Conservation (phyloP, 768 basidiomycete species). For the Ramaria rubella region DNA sequence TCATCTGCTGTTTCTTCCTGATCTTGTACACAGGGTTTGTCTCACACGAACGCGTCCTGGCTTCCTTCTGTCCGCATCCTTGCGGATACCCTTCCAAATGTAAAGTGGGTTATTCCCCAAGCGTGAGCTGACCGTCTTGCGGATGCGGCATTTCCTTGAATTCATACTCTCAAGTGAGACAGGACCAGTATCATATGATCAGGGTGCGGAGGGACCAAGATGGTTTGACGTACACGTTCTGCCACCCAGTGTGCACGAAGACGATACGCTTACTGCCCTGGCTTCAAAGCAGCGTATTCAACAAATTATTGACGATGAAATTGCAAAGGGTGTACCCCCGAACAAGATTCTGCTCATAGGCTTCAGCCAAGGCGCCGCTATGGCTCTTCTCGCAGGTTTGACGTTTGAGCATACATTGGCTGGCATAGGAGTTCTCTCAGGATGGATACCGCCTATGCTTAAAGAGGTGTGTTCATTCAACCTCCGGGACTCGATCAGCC, state of each 20-base stretch:
- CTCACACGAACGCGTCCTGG: conserved; percentile 36
- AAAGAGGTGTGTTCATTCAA: conserved; percentile 26
- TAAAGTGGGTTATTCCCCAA: conserved; percentile 40
- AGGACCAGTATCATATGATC: conserved; percentile 25
- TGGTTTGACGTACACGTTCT: conserved; percentile 39
- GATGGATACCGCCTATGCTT: conserved; percentile 37
- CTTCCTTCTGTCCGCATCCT: conserved; percentile 27
- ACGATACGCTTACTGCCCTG: conserved; percentile 29
- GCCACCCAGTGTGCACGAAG: conserved; percentile 32
- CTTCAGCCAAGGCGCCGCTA: conserved; percentile 39
- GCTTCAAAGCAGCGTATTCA: conserved; percentile 34
- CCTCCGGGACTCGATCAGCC: neutral
- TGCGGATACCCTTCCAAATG: conserved; percentile 29
- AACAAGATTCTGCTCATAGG: conserved; percentile 35
- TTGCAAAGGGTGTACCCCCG: conserved; percentile 31
- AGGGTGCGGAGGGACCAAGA: conserved; percentile 26
- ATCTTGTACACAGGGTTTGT: conserved; percentile 30
- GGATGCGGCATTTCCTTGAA: conserved; percentile 1
- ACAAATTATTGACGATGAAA: conserved; percentile 30
- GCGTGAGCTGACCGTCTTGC: conserved; percentile 27
- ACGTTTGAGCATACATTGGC: conserved; percentile 37
- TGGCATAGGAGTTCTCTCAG: conserved; percentile 38
- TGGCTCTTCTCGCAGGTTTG: conserved; percentile 29
- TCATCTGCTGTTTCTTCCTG: neutral
- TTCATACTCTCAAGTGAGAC: conserved; percentile 22